Conservation (phyloP, 768 basidiomycete genomes). For the Leccinum incarnatum region DNA sequence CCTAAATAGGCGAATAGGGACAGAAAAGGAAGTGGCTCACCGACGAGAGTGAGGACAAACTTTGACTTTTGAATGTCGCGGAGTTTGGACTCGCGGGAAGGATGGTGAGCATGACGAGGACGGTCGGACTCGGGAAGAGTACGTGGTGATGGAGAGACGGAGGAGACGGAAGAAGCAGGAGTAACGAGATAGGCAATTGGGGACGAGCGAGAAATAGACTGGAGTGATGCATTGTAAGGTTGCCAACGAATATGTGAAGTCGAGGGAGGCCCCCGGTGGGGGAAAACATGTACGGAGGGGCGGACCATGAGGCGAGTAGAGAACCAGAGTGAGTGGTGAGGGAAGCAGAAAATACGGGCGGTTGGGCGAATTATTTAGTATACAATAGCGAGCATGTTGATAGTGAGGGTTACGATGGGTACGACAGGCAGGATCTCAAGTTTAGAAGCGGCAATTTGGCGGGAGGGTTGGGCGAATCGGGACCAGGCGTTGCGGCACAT, state of each 20-base stretch:
- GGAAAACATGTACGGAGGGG: constrained; percentile 47
- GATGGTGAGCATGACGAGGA: constrained; percentile 31
- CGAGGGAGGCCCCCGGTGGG: constrained; percentile 67
- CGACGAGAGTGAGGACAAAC: constrained; percentile 66
- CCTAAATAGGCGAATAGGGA: constrained; percentile 10
- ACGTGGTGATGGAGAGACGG: constrained; percentile 42
- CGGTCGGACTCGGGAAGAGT: constrained; percentile 37
- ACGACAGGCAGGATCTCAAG: constrained; percentile 14
- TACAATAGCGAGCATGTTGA: constrained; percentile 35
- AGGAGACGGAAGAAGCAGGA: constrained; percentile 52
- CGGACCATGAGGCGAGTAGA: constrained; percentile 29
- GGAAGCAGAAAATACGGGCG: constrained; percentile 8
- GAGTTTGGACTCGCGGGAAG: constrained; percentile 34
- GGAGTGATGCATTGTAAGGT: constrained; percentile 58
- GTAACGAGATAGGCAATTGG: constrained; percentile 51
- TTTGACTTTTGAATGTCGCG: constrained; percentile 56
- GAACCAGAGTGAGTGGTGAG: neutral
- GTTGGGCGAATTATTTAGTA: constrained; percentile 35
- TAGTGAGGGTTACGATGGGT: constrained; percentile 17
- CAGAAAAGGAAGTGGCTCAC: constrained; percentile 43
- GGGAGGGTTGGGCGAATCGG: constrained; percentile 25
- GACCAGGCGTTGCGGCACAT: constrained; percentile 39
- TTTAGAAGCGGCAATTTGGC: constrained; percentile 13
- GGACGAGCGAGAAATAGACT: constrained; percentile 35
- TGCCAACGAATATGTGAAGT: constrained; percentile 77